Conservation (phyloP, 768 basidiomycete species). For the Amanita exitialis region DNA sequence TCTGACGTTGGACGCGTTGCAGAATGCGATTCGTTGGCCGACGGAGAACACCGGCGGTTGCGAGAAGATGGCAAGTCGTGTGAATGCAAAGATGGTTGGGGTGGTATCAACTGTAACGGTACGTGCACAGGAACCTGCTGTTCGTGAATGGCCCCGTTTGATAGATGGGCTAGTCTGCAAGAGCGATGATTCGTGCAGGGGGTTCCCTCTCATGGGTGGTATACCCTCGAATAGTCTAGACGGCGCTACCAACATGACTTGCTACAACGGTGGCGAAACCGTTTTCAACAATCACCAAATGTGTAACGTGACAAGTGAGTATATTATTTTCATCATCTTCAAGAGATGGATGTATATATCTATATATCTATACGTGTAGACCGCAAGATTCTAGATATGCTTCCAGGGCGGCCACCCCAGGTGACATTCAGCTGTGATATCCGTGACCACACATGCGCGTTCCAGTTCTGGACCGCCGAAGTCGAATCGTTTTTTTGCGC, state of each 20-base stretch:
- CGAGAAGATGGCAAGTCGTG: conserved; percentile 70
- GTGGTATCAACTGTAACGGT: conserved; percentile 98
- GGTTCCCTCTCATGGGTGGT: conserved; percentile 56
- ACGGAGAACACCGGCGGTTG: conserved; percentile 77
- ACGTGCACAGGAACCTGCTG: background rate
- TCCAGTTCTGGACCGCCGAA: conserved; percentile 97
- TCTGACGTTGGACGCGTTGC: conserved; percentile 1
- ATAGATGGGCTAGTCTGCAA: conserved; percentile 62
- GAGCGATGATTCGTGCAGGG: conserved; percentile 66
- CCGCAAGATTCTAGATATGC: conserved; percentile 89
- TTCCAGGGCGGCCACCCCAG: conserved; percentile 87
- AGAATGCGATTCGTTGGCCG: conserved; percentile 94
- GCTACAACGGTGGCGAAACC: conserved; percentile 69
- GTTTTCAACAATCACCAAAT: conserved; percentile 96
- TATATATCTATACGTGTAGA: conserved; percentile 16
- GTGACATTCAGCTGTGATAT: conserved; percentile 92
- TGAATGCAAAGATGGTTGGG: conserved; percentile 92
- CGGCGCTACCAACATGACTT: conserved; percentile 15
- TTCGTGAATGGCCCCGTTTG: background rate
- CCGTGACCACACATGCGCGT: conserved; percentile 57
- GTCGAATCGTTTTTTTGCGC: conserved; percentile 96
- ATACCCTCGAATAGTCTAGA: conserved; percentile 29
- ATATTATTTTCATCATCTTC: background rate
- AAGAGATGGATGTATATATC: no score
- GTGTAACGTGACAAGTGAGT: conserved; percentile 95